Percentiles rank a stretch among this genome's conserved stretches.
phyloP scores from a whole-genome alignment of 2,329 filamentous ascomycete genomes.

The Podosphaera fusca region DNA sequence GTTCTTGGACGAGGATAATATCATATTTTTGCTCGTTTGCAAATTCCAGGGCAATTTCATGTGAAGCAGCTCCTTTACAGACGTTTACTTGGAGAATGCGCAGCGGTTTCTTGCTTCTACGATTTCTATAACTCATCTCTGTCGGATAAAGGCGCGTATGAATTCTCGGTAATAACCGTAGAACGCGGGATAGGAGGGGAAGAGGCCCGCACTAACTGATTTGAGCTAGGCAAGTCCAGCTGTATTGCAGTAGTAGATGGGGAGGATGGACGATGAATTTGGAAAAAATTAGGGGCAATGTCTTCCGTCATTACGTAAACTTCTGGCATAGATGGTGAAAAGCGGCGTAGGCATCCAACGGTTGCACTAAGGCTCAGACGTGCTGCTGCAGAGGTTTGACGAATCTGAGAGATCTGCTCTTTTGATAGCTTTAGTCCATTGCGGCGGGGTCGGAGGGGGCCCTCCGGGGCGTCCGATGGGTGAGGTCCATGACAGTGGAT shows the following conservation, averaged over 20 bases:
- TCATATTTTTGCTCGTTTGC: too few relatives aligned
- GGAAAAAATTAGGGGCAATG: neutral
- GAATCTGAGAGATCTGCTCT: neutral
- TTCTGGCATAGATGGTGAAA: neutral
- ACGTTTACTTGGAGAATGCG: neutral
- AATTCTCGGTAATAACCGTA: neutral
- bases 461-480: neutral
- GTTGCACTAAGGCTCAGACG: neutral
- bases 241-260: neutral
- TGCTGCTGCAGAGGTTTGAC: neutral
- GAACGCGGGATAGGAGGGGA: neutral
- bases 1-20: too few relatives aligned
- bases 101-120: neutral
- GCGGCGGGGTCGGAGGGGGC: neutral
- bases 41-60: too few relatives aligned
- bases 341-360: neutral
- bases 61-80: neutral
- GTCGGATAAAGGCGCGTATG: neutral
- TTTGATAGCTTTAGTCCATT: neutral
- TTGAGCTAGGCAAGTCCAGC: neutral
- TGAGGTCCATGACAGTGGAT: conserved; percentile 1
- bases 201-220: neutral
- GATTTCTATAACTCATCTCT: neutral
- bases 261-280: neutral
- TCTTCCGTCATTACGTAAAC: neutral